phyloP scores from a whole-genome alignment of 768 basidiomycete species.

The Lepiota brunneoincarnata region DNA sequence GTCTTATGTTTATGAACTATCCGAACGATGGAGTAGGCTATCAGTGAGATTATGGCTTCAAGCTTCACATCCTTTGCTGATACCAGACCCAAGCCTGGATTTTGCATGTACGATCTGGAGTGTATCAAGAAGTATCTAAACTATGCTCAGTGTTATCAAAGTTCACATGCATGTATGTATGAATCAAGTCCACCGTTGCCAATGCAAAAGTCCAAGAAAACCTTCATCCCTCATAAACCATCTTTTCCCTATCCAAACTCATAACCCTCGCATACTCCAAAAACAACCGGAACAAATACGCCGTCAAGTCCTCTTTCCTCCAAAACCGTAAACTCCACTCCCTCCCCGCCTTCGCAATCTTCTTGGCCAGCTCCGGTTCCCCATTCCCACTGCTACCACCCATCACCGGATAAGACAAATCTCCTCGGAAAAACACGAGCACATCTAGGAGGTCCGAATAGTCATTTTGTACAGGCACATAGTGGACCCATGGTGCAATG shows the following conservation, averaged over 20 bases:
- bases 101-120: too few species aligned
- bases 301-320: slow-evolving; percentile 57
- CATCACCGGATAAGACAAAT: slow-evolving; percentile 35
- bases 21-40: too few species aligned
- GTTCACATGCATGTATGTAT: too few species aligned
- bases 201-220: background rate
- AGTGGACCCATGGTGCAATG: slow-evolving; percentile 67
- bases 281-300: slow-evolving; percentile 54
- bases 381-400: slow-evolving; percentile 45
- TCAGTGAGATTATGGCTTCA: too few species aligned
- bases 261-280: slow-evolving; percentile 15
- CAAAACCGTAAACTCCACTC: slow-evolving; percentile 58
- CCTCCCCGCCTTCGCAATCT: slow-evolving; percentile 55
- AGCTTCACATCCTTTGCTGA: too few species aligned
- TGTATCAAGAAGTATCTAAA: too few species aligned
- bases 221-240: slow-evolving; percentile 6
- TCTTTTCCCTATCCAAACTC: slow-evolving; percentile 11
- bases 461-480: slow-evolving; percentile 65
- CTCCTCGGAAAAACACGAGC: slow-evolving; percentile 70
- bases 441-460: slow-evolving; percentile 69
- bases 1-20: too few species aligned
- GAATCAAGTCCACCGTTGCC: too few species aligned
- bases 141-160: too few species aligned
- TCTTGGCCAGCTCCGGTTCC: slow-evolving; percentile 54
- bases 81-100: too few species aligned